phyloP scores from a whole-genome alignment of 352 stramenopile species.

The Phytophthora gonapodyides region DNA sequence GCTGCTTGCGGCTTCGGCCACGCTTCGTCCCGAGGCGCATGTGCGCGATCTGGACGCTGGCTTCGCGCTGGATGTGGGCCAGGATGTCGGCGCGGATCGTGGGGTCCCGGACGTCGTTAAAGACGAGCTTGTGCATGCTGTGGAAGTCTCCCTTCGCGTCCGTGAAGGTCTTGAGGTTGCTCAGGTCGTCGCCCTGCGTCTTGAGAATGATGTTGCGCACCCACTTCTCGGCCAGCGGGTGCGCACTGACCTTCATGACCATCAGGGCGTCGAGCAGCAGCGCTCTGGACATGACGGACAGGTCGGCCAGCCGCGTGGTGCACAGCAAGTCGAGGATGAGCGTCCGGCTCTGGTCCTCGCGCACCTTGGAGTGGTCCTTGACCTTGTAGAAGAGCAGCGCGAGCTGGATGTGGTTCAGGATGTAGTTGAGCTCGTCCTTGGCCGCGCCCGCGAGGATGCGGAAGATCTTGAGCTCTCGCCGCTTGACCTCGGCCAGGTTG shows the following conservation, averaged over 20 bases:
- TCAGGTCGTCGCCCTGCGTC: slow-evolving; percentile 96
- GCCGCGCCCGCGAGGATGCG: slow-evolving; percentile 94
- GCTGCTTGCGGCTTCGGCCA: slow-evolving; percentile 73
- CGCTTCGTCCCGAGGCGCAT: slow-evolving; percentile 91
- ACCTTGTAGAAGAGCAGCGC: slow-evolving; percentile 99
- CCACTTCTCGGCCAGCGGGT: slow-evolving; percentile 94
- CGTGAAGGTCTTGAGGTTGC: slow-evolving; percentile 95
- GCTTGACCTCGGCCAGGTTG: slow-evolving; percentile 79
- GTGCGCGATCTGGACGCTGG: slow-evolving; percentile 93
- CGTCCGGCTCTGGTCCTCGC: slow-evolving; percentile 88
- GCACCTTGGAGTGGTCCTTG: slow-evolving; percentile 89
- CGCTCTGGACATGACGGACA: slow-evolving; percentile 93
- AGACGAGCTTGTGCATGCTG: slow-evolving; percentile 98
- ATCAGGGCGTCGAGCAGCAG: slow-evolving; percentile 96
- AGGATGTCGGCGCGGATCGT: slow-evolving; percentile 94
- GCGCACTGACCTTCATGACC: slow-evolving; percentile 96
- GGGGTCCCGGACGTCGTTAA: slow-evolving; percentile 93
- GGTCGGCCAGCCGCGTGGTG: slow-evolving; percentile 90
- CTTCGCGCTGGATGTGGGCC: slow-evolving; percentile 95
- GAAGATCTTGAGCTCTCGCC: slow-evolving; percentile 95
- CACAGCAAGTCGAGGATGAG: slow-evolving; percentile 96
- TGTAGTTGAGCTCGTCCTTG: slow-evolving; percentile 97
- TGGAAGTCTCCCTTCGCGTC: slow-evolving; percentile 97
- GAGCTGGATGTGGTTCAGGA: slow-evolving; percentile 94
- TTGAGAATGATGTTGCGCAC: slow-evolving; percentile 97